Percentiles rank a stretch among this genome's conserved stretches.
These are phyloP conservation scores for Streptanthus diversifolius DNA, from an alignment of 345 rosid species.

Conservation along the genomic window DNA sequence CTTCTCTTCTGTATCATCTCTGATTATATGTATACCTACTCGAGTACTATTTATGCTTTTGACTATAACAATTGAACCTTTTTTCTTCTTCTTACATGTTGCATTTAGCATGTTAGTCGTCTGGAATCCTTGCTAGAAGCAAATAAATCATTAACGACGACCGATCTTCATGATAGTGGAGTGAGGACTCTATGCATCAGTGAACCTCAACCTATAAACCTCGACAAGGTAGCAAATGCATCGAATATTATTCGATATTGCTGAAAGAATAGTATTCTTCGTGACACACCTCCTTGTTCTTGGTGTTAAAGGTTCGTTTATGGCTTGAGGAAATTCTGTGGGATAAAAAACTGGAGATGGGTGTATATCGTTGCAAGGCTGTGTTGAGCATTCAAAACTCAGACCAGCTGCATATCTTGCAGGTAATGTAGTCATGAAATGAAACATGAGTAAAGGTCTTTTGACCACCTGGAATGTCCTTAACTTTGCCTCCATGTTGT, in stretches of 20 bases:
- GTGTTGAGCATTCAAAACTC: conserved; percentile 62
- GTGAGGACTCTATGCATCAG: conserved; percentile 74
- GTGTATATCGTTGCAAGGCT: conserved; percentile 92
- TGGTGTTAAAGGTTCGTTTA: conserved; percentile 47
- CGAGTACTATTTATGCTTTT: not conserved
- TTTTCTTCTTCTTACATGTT: not conserved
- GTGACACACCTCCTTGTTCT: conserved; percentile 5
- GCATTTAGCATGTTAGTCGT: conserved; percentile 57
- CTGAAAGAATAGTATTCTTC: not conserved
- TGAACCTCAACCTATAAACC: conserved; percentile 54
- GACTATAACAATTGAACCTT: conserved; percentile 24
- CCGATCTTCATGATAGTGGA: conserved; percentile 69
- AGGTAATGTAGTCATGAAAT: conserved; percentile 44
- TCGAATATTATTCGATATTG: not conserved
- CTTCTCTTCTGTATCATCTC: not conserved
- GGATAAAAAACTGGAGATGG: conserved; percentile 79
- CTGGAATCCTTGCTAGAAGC: conserved; percentile 66
- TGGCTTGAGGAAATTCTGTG: conserved; percentile 96
- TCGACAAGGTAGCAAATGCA: conserved; percentile 58
- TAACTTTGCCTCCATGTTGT: conserved; percentile 12
- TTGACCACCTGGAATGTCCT: not conserved
- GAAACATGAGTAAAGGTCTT: not conserved
- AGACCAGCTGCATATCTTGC: conserved; percentile 77
- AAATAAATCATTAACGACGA: conserved; percentile 52
- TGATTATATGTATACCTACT: not conserved